phyloP scores from a whole-genome alignment of 495 filamentous ascomycete species.

The Trichoderma reesei region DNA sequence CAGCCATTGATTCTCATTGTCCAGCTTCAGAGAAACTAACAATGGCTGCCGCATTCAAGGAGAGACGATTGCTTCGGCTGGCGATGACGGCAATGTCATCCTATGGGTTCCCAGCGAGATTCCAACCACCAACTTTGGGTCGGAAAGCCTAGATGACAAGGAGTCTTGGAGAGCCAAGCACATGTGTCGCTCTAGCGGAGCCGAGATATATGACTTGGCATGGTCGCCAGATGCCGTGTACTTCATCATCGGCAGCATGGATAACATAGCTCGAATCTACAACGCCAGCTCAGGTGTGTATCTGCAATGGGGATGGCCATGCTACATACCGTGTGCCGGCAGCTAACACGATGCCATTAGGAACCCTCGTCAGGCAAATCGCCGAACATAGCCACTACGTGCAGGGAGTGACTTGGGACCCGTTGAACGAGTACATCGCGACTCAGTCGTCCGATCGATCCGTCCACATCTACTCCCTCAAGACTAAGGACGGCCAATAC shows the following conservation, averaged over 20 bases:
- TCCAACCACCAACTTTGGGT: conserved; percentile 51
- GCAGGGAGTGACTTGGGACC: conserved; percentile 97
- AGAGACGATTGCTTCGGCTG: conserved; percentile 86
- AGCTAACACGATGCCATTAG: conserved; percentile 31
- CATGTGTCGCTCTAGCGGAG: conserved; percentile 87
- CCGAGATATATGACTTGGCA: conserved; percentile 94
- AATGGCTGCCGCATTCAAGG: conserved; percentile 43
- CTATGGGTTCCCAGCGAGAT: conserved; percentile 88
- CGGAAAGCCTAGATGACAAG: conserved; percentile 83
- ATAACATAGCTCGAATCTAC: conserved; percentile 95
- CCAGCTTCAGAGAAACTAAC: conserved; percentile 11
- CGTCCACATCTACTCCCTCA: conserved; percentile 92
- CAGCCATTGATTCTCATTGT: not conserved
- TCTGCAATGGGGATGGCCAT: not conserved
- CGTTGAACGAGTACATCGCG: conserved; percentile 93
- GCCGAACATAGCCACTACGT: conserved; percentile 99
- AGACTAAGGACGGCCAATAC: conserved; percentile 94
- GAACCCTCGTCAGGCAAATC: conserved; percentile 87
- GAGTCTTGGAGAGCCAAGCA: conserved; percentile 95
- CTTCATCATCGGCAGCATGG: conserved; percentile 98
- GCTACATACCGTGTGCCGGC: not conserved
- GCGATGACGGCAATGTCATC: conserved; percentile 93
- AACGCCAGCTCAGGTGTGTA: conserved; percentile 80
- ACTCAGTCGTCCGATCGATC: conserved; percentile 97
- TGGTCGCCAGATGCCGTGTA: conserved; percentile 96